Percentiles rank a stretch among this genome's conserved stretches.
These are phyloP conservation scores for Mycena leptocephala DNA, from an alignment of 768 basidiomycete genomes.

Conservation along the genomic window DNA sequence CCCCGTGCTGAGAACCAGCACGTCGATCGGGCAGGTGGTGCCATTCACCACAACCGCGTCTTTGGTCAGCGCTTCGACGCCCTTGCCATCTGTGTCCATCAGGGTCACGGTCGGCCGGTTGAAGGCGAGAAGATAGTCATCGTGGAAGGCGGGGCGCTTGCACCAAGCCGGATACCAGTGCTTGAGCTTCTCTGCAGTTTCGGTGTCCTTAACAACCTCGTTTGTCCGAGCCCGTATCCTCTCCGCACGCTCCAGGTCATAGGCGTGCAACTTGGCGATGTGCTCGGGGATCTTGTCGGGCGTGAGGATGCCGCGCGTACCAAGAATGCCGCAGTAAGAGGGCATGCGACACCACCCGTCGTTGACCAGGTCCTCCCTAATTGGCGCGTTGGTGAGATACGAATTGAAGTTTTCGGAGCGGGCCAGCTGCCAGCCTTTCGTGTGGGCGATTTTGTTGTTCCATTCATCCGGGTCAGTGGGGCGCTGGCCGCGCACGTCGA, in stretches of 20 bases:
- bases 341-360: constrained; percentile 11
- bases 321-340: constrained; percentile 12
- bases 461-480: constrained; percentile 24
- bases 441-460: constrained; percentile 10
- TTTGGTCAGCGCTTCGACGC: constrained; percentile 15
- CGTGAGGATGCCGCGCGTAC: constrained; percentile 10
- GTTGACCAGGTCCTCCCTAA: constrained; percentile 12
- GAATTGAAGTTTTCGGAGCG: constrained; percentile 29
- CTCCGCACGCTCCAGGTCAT: constrained; percentile 13
- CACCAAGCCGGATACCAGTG: constrained; percentile 37
- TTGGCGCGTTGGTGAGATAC: neutral
- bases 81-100: constrained; percentile 37
- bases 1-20: constrained; percentile 25
- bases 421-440: constrained; percentile 31
- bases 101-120: constrained; percentile 31
- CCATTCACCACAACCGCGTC: constrained; percentile 25
- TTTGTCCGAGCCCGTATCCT: constrained; percentile 2
- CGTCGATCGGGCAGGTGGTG: neutral
- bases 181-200: constrained; percentile 29
- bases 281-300: constrained; percentile 14
- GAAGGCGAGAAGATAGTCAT: constrained; percentile 38
- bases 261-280: constrained; percentile 13
- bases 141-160: constrained; percentile 40
- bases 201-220: constrained; percentile 27
- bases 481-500: constrained; percentile 34